These are phyloP conservation scores for Selaginella tamariscina DNA, from an alignment of 75 land plant species.

Conservation along the genomic window DNA sequence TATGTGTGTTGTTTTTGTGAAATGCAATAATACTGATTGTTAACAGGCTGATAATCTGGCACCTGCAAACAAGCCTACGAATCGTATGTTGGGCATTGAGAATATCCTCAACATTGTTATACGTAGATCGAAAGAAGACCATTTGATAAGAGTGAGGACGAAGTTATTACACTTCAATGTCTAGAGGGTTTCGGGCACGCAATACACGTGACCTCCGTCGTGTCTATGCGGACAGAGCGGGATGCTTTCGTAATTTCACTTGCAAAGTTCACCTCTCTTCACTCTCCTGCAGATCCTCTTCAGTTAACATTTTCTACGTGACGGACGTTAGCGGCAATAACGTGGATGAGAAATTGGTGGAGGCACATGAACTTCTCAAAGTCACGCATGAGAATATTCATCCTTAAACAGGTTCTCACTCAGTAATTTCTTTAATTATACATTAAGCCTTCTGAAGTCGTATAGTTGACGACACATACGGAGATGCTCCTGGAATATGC, in stretches of 20 bases:
- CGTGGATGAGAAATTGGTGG: slow-evolving; percentile 32
- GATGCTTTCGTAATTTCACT: slow-evolving; percentile 97
- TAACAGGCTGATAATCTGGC: slow-evolving; percentile 62
- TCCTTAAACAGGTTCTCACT: background rate
- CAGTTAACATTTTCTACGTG: slow-evolving; percentile 45
- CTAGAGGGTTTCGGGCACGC: slow-evolving; percentile 89
- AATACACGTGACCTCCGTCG: slow-evolving; percentile 81
- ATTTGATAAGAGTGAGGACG: slow-evolving; percentile 95
- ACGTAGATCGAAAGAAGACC: slow-evolving; percentile 73
- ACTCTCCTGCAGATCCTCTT: slow-evolving; percentile 99
- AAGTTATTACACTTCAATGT: slow-evolving; percentile 61
- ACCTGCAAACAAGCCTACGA: slow-evolving; percentile 56
- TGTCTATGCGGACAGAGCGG: slow-evolving; percentile 95
- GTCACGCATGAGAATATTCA: background rate
- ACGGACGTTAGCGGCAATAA: slow-evolving; percentile 36
- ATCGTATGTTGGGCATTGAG: slow-evolving; percentile 70
- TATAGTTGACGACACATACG: no score
- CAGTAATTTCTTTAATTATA: background rate
- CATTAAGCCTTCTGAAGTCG: background rate
- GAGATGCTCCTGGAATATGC: no score
- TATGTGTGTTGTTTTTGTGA: no score
- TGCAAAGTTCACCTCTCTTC: slow-evolving; percentile 95
- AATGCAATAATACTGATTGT: no score
- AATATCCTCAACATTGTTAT: slow-evolving; percentile 90
- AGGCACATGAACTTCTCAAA: slow-evolving; percentile 7